Evolutionary conservation across 1,284 basidiomycete species (phyloP), one percentile per base, ranked within the genome.

Genomic region (Agroathelia rolfsii): DNA sequence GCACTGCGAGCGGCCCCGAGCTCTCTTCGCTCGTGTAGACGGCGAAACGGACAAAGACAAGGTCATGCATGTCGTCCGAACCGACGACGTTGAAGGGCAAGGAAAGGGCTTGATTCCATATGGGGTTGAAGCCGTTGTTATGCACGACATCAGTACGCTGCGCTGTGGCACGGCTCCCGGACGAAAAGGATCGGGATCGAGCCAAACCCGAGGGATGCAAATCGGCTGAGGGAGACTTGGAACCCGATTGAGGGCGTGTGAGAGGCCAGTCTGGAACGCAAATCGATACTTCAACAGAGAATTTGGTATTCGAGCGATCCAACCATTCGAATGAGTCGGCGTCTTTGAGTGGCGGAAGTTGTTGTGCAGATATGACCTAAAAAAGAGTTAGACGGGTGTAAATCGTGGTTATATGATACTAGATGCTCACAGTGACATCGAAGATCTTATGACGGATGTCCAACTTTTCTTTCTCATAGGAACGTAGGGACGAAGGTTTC

Each of bases 331-430:
- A 68, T 0, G 78, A 79, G 15, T 53, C 60, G 1, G 72, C 62
- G 51, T 85, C 76, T 36, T 76, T 76, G 2, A 76, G 74, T 1
- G 78, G 66, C 0, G 92, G 93, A 0, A 97, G 72, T 49, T 94
- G 89, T 55, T 97, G 93, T 1, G 87, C 94, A 3, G 93, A 96
- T 40, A 98, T 82, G 45, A 96, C 65, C 71, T 81, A 44, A 61
- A 49, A 3, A 76, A 72, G 63, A 81, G 42, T 25, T 15, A 29
- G 37, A 19, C 28, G 33, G 19, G 13, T 15, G 12, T 34, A 25
- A 24, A 32, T 75, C 38, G 60, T 61, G n/a, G 53, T 52, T n/a
- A n/a, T 46, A 59, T 62, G 21, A 21, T 24, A 19, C 23, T 23
- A 30, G 35, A 30, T 30, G 41, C 61, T 37, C 31, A 75, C 78